phyloP scores from a whole-genome alignment of 352 stramenopile genomes.

The Globisporangium polare region DNA sequence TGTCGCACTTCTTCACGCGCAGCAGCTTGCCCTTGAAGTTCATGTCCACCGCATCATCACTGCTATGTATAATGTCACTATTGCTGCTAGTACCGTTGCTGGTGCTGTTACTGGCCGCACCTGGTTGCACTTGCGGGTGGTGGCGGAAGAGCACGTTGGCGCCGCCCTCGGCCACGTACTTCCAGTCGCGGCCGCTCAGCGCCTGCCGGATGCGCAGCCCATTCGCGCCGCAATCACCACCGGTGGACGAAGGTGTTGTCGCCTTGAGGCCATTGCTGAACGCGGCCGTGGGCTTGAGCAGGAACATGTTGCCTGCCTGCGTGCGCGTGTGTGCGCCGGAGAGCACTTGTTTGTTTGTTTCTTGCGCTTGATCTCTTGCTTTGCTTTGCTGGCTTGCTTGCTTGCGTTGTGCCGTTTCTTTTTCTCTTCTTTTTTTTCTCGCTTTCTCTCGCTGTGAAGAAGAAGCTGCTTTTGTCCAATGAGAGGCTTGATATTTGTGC shows the following conservation, averaged over 20 bases:
- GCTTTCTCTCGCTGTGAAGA: neutral
- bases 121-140: slow-evolving; percentile 19
- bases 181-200: slow-evolving; percentile 65
- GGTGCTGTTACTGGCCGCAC: neutral
- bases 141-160: slow-evolving; percentile 86
- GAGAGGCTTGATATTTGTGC: no score
- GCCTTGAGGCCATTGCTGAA: neutral
- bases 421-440: slow-evolving; percentile 4
- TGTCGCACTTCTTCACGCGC: slow-evolving; percentile 83
- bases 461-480: neutral
- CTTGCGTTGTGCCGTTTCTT: slow-evolving; percentile 7
- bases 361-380: neutral
- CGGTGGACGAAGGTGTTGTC: neutral
- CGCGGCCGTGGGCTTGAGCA: slow-evolving; percentile 33
- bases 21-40: slow-evolving; percentile 74
- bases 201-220: slow-evolving; percentile 15
- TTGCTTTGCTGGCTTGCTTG: neutral
- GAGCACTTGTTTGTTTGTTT: neutral
- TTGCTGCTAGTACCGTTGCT: neutral
- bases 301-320: slow-evolving; percentile 32
- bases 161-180: slow-evolving; percentile 83
- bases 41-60: slow-evolving; percentile 9
- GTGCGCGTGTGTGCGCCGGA: neutral
- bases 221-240: slow-evolving; percentile 1
- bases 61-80: neutral